A percentile compares a stretch with the other conserved stretches of the same genome.
phyloP scores from a whole-genome alignment of 768 basidiomycete species.

The Tricholoma hemisulphureum region DNA sequence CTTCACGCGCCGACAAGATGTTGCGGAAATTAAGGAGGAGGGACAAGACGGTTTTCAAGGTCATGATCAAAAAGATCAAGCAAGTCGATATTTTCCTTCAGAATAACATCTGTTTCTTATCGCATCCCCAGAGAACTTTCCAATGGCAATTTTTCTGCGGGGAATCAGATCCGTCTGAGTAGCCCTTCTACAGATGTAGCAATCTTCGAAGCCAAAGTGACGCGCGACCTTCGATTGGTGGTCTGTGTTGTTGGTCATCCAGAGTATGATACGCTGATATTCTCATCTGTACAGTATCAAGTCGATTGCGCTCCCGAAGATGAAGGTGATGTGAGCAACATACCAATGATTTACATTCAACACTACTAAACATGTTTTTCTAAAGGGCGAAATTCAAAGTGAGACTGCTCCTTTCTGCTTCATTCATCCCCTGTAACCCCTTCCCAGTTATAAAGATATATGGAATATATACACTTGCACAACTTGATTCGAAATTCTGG shows the following conservation, averaged over 20 bases:
- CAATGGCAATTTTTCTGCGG: constrained; percentile 18
- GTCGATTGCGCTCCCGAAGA: constrained; percentile 14
- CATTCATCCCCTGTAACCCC: not conserved
- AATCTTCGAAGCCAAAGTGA: constrained; percentile 17
- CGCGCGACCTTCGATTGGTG: constrained; percentile 12
- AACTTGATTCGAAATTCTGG: not conserved
- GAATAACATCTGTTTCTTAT: not conserved
- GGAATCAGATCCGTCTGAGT: constrained; percentile 14
- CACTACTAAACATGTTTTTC: not conserved
- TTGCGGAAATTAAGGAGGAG: constrained; percentile 46
- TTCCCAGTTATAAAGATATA: constrained; percentile 12
- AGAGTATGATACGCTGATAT: not conserved
- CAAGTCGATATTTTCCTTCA: constrained; percentile 21
- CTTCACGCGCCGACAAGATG: constrained; percentile 47
- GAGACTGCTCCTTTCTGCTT: not conserved
- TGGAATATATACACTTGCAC: constrained; percentile 7
- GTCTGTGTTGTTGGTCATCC: not conserved
- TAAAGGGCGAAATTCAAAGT: constrained; percentile 16
- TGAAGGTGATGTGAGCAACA: constrained; percentile 4
- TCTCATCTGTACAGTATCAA: constrained; percentile 10
- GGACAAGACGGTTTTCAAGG: constrained; percentile 47
- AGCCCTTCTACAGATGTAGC: constrained; percentile 12
- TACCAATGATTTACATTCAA: not conserved
- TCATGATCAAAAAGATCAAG: constrained; percentile 70
- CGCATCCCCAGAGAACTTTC: constrained; percentile 57